A percentile compares a stretch with the other conserved stretches of the same genome.
Conservation (phyloP, 2,329 filamentous ascomycete species). For the Claviceps sp. region DNA sequence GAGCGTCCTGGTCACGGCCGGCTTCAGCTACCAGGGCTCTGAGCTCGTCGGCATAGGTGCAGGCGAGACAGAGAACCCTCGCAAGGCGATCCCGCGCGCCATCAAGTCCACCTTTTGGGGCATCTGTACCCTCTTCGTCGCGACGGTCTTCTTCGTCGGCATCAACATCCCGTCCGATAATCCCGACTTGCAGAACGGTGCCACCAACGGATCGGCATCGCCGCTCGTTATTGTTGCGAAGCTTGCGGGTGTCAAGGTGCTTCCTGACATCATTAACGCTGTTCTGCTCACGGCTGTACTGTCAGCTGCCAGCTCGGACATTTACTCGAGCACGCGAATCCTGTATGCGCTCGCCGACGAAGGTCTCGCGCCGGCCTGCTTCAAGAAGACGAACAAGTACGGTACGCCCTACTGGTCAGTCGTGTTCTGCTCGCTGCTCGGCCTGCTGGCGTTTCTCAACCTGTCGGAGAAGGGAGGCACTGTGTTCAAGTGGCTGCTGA, state of each 20-base stretch:
- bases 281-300: conserved; percentile 67
- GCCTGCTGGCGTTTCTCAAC: conserved; percentile 55
- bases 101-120: conserved; percentile 66
- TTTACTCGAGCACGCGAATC: conserved; percentile 59
- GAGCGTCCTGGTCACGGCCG: conserved; percentile 53
- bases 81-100: conserved; percentile 57
- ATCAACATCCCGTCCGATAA: conserved; percentile 55
- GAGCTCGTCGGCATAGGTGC: conserved; percentile 70
- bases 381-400: conserved; percentile 44
- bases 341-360: conserved; percentile 53
- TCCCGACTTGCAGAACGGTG: conserved; percentile 33
- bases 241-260: conserved; percentile 48
- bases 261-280: conserved; percentile 62
- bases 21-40: conserved; percentile 59
- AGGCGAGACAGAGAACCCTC: conserved; percentile 60
- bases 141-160: conserved; percentile 56
- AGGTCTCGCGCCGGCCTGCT: conserved; percentile 45
- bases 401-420: conserved; percentile 54
- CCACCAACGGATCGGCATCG: conserved; percentile 48
- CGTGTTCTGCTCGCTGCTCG: conserved; percentile 37
- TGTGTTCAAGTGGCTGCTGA: conserved; percentile 62
- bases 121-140: conserved; percentile 55
- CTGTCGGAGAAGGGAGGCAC: conserved; percentile 41
- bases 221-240: conserved; percentile 49
- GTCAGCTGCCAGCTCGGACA: conserved; percentile 64